phyloP scores from a whole-genome alignment of 768 basidiomycete genomes.

The Myochromella boudieri region DNA sequence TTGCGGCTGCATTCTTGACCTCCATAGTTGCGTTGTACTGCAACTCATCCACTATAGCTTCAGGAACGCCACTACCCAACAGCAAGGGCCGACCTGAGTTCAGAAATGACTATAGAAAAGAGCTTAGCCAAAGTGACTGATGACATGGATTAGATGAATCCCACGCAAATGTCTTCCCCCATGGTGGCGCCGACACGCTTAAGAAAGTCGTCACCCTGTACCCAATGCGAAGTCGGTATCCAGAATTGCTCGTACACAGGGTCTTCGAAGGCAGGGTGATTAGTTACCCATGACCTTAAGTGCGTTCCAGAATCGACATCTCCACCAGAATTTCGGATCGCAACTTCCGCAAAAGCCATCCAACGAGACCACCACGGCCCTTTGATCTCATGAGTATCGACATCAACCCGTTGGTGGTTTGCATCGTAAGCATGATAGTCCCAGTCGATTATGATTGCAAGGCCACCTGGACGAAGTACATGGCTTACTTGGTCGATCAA shows the following conservation, averaged over 20 bases:
- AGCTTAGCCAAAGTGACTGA: conserved; percentile 1
- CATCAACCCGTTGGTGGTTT: conserved; percentile 43
- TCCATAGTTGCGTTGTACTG: conserved; percentile 53
- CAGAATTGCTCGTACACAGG: conserved; percentile 59
- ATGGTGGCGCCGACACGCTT: conserved; percentile 42
- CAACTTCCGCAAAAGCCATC: conserved; percentile 54
- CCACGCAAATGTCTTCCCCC: conserved; percentile 61
- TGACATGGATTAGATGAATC: conserved; percentile 2
- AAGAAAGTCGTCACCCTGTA: conserved; percentile 35
- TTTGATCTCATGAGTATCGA: conserved; percentile 39
- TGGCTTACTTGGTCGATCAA: conserved; percentile 67
- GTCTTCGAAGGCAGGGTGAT: conserved; percentile 59
- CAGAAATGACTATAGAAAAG: conserved; percentile 53
- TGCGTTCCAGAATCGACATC: conserved; percentile 61
- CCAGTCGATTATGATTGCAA: conserved; percentile 67
- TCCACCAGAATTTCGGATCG: conserved; percentile 58
- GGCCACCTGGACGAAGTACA: conserved; percentile 68
- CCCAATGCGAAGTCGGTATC: conserved; percentile 60
- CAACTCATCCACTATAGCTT: conserved; percentile 51
- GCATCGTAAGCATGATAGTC: conserved; percentile 64
- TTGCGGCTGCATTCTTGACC: conserved; percentile 42
- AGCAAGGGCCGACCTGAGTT: conserved; percentile 67
- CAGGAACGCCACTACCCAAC: conserved; percentile 59
- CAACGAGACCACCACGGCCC: conserved; percentile 64
- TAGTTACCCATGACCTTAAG: conserved; percentile 51